A percentile compares a stretch with the other conserved stretches of the same genome.
Conservation (phyloP, 2,329 filamentous ascomycete genomes). For the Epichloe gansuensis region DNA sequence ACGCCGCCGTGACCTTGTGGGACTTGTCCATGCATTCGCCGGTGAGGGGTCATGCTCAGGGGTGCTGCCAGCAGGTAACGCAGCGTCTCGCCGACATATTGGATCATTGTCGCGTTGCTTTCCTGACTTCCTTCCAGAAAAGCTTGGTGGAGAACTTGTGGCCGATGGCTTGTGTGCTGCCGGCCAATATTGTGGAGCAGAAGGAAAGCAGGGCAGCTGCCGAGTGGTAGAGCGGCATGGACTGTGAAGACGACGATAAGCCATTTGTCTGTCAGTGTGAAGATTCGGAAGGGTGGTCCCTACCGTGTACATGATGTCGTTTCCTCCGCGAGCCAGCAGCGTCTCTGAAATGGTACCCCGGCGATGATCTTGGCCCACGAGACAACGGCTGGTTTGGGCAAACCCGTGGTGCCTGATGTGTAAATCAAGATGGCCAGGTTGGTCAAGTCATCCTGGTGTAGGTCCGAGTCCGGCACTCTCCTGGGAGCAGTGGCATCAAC, state of each 20-base stretch:
- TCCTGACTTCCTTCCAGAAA: slow-evolving; percentile 69
- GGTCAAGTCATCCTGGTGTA: slow-evolving; percentile 35
- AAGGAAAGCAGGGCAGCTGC: slow-evolving; percentile 64
- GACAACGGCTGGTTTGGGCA: slow-evolving; percentile 69
- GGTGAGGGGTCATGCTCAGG: slow-evolving; percentile 47
- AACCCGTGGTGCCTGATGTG: slow-evolving; percentile 73
- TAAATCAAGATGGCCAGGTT: slow-evolving; percentile 67
- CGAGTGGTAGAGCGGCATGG: slow-evolving; percentile 83
- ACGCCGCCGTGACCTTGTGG: slow-evolving; percentile 61
- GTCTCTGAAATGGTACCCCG: slow-evolving; percentile 24
- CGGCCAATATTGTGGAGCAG: slow-evolving; percentile 43
- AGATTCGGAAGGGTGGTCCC: slow-evolving; percentile 34
- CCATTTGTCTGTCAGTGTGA: background rate
- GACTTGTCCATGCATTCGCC: slow-evolving; percentile 59
- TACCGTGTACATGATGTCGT: slow-evolving; percentile 60
- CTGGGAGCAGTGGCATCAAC: slow-evolving; percentile 37
- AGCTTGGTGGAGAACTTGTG: slow-evolving; percentile 65
- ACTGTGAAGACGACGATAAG: slow-evolving; percentile 21
- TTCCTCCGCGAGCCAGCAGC: slow-evolving; percentile 45
- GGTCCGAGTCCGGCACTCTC: slow-evolving; percentile 45
- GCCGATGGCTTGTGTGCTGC: slow-evolving; percentile 58
- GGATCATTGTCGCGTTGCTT: slow-evolving; percentile 60
- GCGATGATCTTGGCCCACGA: slow-evolving; percentile 56
- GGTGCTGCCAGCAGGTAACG: slow-evolving; percentile 66
- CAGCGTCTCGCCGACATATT: slow-evolving; percentile 82